Base-by-base conservation (phyloP, 208 protist genomes). In the Trypanosoma rangeli region DNA sequence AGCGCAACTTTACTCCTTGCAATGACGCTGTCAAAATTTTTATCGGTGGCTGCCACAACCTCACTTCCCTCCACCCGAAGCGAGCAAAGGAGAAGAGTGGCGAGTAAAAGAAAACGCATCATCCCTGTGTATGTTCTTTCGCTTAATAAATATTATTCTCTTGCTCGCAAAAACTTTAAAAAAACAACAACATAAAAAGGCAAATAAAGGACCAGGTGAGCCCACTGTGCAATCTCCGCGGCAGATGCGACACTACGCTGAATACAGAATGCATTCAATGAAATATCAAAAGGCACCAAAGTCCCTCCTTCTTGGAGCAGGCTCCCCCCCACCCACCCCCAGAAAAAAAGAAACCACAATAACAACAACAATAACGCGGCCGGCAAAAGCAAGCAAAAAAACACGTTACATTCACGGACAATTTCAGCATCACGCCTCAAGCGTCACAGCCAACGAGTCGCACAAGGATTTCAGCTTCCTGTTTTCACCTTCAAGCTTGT, bases 401-500 rank as follows among this genome's bases (percentile, higher is more conserved):
- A 12, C 49, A 53, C 49, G 22, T 53, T 18, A 53, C 18, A 53
- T 12, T 12, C 8, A 53, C 24, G n/a, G n/a, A 68, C 0, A 55
- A 18, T 56, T 53, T 44, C 28, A 29, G 73, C 80, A 74, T 57
- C 44, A 35, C 24, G 37, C n/a, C 16, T 78, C 70, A 33, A 93
- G 66, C 31, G 83, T 72, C 24, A 61, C 70, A 0, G 84, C 86
- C 16, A 95, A 73, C 7, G 77, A 77, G 63, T 95, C 90, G 64
- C 90, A 95, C 2, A 89, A 68, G 18, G 70, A 64, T 39, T 88
- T 82, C 8, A 94, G 63, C 16, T 90, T 74, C 33, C 80, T 70
- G 74, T 92, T 93, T 61, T 93, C 90, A 53, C 77, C 73, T 53
- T 95, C 90, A 58, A 94, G 71, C 15, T 62, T 76, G 0, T 74